These are phyloP conservation scores for Dactylellina cionopaga DNA, from an alignment of 2,329 filamentous ascomycete genomes.

Conservation along the genomic window DNA sequence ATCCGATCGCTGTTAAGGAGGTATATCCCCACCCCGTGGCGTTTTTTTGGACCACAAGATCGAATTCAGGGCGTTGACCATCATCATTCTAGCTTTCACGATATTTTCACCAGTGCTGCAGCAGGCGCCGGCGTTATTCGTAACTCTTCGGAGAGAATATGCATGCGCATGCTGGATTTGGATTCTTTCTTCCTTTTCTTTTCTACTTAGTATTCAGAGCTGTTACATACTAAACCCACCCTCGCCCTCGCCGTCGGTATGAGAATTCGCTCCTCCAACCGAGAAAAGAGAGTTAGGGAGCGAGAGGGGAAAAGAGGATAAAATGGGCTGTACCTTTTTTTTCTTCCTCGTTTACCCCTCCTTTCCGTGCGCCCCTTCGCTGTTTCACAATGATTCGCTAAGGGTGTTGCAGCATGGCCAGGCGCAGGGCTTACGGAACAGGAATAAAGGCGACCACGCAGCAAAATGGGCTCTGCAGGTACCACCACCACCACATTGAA, in stretches of 20 bases:
- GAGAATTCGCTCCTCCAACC: conserved; percentile 9
- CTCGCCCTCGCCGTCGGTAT: background rate
- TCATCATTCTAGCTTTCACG: too few relatives aligned
- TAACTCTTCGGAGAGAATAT: background rate
- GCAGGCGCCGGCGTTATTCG: too few relatives aligned
- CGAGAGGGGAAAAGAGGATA: background rate
- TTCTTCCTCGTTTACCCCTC: background rate
- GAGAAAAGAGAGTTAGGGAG: too few relatives aligned
- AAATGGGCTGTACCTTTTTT: background rate
- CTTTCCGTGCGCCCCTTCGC: conserved; percentile 16
- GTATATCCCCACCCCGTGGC: too few relatives aligned
- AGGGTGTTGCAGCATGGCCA: conserved; percentile 24
- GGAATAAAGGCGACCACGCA: too few relatives aligned
- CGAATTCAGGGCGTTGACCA: too few relatives aligned
- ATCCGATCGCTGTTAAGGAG: too few relatives aligned
- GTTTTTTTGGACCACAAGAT: too few relatives aligned
- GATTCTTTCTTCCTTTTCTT: background rate
- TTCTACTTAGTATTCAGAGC: background rate
- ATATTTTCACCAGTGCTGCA: too few relatives aligned
- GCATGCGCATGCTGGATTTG: background rate
- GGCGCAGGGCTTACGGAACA: too few relatives aligned
- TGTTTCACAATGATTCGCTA: conserved; percentile 51
- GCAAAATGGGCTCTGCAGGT: too few relatives aligned
- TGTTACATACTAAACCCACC: conserved; percentile 22
- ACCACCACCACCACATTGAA: too few relatives aligned